Conservation (phyloP, 768 basidiomycete genomes). For the Termitomyces heimii region DNA sequence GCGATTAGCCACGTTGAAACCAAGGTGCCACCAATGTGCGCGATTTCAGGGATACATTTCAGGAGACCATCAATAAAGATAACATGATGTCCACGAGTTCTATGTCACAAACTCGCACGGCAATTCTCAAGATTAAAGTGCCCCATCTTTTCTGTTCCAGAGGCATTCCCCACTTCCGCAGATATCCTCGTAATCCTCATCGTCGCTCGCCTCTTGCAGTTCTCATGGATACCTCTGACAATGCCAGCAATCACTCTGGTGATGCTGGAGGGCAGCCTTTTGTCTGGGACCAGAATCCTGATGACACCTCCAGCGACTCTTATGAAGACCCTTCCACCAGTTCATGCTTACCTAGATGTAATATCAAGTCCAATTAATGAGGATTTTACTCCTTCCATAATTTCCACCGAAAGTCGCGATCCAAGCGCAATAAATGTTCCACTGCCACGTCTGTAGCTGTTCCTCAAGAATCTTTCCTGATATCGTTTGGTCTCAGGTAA, state of each 20-base stretch:
- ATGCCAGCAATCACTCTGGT: not conserved
- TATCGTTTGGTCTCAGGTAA: not conserved
- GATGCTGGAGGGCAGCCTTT: not conserved
- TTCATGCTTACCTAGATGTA: not conserved
- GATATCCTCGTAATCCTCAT: not conserved
- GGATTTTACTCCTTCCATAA: not conserved
- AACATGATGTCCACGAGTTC: conserved; percentile 2
- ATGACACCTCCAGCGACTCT: not conserved
- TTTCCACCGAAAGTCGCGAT: not conserved
- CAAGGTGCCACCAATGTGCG: not conserved
- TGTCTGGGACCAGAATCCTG: not conserved
- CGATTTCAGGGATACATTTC: not conserved
- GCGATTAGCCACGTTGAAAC: not conserved
- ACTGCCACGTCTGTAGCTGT: not conserved
- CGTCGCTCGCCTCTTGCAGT: conserved; percentile 1
- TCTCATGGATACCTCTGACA: not conserved
- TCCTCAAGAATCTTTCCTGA: not conserved
- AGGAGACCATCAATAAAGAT: not conserved
- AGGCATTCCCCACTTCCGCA: not conserved
- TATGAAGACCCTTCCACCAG: not conserved
- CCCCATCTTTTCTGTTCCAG: conserved; percentile 1
- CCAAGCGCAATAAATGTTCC: not conserved
- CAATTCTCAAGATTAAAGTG: conserved; percentile 1
- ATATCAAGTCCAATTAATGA: not conserved
- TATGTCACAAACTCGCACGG: not conserved